Percentiles rank a stretch among this genome's conserved stretches.
Conservation (phyloP, 305 asterid species). For the Fraxinus baroniana region DNA sequence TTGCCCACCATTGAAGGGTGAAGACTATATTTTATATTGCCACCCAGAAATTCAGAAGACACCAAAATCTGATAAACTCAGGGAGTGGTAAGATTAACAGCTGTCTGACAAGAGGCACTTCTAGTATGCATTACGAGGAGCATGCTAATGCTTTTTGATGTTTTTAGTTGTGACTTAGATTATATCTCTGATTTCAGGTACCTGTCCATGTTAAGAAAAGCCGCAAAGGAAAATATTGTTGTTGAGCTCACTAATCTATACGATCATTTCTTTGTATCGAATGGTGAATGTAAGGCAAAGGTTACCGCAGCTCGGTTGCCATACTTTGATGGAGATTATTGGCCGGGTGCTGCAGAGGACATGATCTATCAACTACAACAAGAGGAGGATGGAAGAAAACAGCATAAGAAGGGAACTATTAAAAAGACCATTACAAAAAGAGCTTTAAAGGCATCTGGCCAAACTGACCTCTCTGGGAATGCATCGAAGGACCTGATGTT, state of each 20-base stretch:
- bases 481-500: conserved; percentile 85
- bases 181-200: conserved; percentile 63
- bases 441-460: conserved; percentile 88
- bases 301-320: conserved; percentile 97
- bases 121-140: neutral
- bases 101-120: conserved; percentile 7
- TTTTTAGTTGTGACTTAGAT: conserved; percentile 12
- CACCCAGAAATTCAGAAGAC: conserved; percentile 99
- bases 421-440: conserved; percentile 83
- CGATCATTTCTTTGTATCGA: conserved; percentile 76
- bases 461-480: conserved; percentile 86
- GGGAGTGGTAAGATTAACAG: conserved; percentile 75
- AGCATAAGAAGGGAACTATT: conserved; percentile 65
- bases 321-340: conserved; percentile 94
- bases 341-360: conserved; percentile 99
- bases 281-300: conserved; percentile 88
- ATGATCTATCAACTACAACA: conserved; percentile 81
- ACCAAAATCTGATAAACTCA: conserved; percentile 94
- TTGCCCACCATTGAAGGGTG: conserved; percentile 95
- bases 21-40: conserved; percentile 93
- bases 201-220: conserved; percentile 86
- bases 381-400: conserved; percentile 88
- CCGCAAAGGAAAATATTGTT: conserved; percentile 74
- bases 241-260: conserved; percentile 82
- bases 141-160: conserved; percentile 15